These are phyloP conservation scores for Brassica juncea DNA, from an alignment of 345 rosid genomes.

Conservation along the genomic window DNA sequence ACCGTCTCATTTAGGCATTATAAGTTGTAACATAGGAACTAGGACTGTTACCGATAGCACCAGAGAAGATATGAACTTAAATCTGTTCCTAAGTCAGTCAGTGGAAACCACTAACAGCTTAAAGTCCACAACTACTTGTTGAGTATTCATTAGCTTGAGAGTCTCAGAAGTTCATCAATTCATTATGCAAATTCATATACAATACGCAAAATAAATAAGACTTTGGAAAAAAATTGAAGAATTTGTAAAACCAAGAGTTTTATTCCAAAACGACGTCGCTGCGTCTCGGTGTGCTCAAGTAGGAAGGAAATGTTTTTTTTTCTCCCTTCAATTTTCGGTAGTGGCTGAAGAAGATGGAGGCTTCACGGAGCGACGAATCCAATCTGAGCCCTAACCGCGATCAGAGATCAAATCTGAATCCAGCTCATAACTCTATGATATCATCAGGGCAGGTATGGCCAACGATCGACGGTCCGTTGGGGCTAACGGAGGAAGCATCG, in stretches of 20 bases:
- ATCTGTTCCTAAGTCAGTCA: slow-evolving; percentile 3
- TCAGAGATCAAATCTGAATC: slow-evolving; percentile 20
- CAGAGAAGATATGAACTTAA: not conserved
- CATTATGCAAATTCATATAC: not conserved
- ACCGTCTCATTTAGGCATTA: not conserved
- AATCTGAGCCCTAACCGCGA: slow-evolving; percentile 16
- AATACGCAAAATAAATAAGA: not conserved
- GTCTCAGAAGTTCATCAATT: not conserved
- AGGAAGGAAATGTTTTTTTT: no score
- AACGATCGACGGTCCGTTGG: slow-evolving; percentile 85
- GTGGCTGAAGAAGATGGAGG: slow-evolving; percentile 43
- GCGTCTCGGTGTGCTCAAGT: no score
- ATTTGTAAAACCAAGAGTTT: not conserved
- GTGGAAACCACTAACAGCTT: not conserved
- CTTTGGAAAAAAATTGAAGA: not conserved
- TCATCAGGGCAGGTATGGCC: slow-evolving; percentile 74
- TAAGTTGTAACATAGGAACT: not conserved
- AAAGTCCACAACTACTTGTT: not conserved
- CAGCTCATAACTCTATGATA: slow-evolving; percentile 34
- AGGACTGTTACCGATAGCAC: not conserved
- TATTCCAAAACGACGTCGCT: no score
- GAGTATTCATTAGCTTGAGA: not conserved
- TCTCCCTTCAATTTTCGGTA: no score
- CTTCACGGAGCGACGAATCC: slow-evolving; percentile 43
- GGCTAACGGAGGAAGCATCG: slow-evolving; percentile 86